A percentile compares a stretch with the other conserved stretches of the same genome.
These are phyloP conservation scores for Wickerhamomyces chambardii DNA, from an alignment of 805 yeast species.

Conservation along the genomic window DNA sequence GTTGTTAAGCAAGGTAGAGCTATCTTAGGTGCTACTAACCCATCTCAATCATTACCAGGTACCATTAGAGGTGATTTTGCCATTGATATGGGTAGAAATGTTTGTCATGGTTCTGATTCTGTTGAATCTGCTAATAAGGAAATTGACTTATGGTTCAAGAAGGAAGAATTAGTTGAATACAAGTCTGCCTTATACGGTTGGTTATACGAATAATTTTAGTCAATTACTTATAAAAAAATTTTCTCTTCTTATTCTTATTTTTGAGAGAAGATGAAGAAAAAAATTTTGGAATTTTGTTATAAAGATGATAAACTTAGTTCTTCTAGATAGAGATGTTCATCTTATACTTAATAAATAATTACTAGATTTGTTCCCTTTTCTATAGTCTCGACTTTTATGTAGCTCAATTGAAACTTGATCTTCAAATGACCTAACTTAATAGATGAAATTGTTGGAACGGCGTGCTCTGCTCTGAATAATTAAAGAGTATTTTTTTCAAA, in stretches of 20 bases:
- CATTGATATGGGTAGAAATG: conserved; percentile 98
- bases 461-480: too few relatives aligned
- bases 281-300: too few relatives aligned
- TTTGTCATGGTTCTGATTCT: conserved; percentile 98
- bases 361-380: too few relatives aligned
- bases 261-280: background rate
- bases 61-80: conserved; percentile 99
- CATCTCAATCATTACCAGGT: conserved; percentile 95
- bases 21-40: conserved; percentile 99
- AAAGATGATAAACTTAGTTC: too few relatives aligned
- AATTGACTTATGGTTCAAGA: conserved; percentile 95
- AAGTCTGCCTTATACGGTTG: conserved; percentile 76
- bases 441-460: too few relatives aligned
- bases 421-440: too few relatives aligned
- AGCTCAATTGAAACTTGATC: too few relatives aligned
- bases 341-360: too few relatives aligned
- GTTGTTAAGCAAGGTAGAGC: conserved; percentile 98
- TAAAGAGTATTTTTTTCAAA: too few relatives aligned
- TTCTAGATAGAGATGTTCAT: too few relatives aligned
- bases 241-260: background rate
- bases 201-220: conserved; percentile 89
- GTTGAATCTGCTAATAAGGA: conserved; percentile 97
- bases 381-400: too few relatives aligned
- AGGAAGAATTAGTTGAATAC: conserved; percentile 92
- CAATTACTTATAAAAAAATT: too few relatives aligned